Base-by-base conservation (phyloP, 2,329 filamentous ascomycete genomes). In the Scopulariopsis brevicaulis region DNA sequence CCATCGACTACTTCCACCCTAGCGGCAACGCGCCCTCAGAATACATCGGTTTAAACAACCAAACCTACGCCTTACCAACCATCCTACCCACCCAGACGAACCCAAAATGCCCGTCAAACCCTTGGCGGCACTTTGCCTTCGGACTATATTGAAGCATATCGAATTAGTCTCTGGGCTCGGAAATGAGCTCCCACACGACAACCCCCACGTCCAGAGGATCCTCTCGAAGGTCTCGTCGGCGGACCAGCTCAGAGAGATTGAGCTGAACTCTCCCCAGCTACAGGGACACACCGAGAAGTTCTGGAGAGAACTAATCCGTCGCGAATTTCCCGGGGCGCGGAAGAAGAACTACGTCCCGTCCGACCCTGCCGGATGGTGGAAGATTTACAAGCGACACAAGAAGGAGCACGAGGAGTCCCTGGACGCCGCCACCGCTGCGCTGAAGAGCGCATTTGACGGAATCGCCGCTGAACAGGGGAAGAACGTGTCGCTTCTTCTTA, bases 261-360 rank as follows among this genome's bases (percentile, higher is more conserved):
- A 96, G 72, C 61, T 79, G 55, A 84, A 85, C 66, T 92, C 86
- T 5, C 89, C 90, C 0, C 89, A 96, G 62, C 79, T 96, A 56
- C 77, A 81, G 60, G 83, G 83, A 43, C 77, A 87, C 58, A 85
- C 85, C 46, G 79, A 75, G 22, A 87, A 91, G 64, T 75, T 93
- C 61, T 96, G 93, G 93, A 72, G 83, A 50, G 80, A 82, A 32
- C 81, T 96, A 65, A 94, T 97, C 69, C 80, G 82, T 56, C 82
- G 84, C 54, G 85, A 96, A 65, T 89, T 96, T 61, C 84, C 84
- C 1, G 74, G 82, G 58, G 86, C 84, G 69, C 71, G 73, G 62
- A 76, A 84, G 50, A 83, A 87, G 66, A 80, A 82, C 28, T 81
- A 85, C 63, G 75, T 82, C 25, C 88, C 89, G 0, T 77, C 78